Percentiles rank a stretch among this genome's conserved stretches.
Conservation (phyloP, 1,284 basidiomycete genomes). For the Ustilago trichophora region DNA sequence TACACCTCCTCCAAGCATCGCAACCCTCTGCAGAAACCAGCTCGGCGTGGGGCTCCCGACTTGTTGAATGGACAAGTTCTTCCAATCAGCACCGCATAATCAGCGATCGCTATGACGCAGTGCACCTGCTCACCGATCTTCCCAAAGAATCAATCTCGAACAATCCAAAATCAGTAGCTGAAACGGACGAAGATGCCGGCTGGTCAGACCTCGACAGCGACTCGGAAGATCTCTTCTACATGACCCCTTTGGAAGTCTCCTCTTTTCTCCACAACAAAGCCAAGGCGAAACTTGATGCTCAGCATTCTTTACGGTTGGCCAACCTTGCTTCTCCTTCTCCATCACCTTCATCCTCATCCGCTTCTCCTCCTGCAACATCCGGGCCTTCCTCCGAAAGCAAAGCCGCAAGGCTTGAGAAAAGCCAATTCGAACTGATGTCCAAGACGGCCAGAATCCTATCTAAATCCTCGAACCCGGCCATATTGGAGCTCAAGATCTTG, state of each 20-base stretch:
- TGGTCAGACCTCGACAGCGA: conserved; percentile 37
- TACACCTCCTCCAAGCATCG: background rate
- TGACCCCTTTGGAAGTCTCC: conserved; percentile 16
- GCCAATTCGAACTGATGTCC: conserved; percentile 76
- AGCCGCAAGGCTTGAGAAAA: background rate
- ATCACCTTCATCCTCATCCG: too few species aligned
- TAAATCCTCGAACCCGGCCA: conserved; percentile 76
- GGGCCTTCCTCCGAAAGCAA: too few species aligned
- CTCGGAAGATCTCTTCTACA: conserved; percentile 32
- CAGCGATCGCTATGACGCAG: conserved; percentile 28
- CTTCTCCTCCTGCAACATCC: background rate
- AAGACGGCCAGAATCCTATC: conserved; percentile 77
- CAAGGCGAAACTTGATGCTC: conserved; percentile 2
- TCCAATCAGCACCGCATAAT: background rate
- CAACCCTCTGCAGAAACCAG: background rate
- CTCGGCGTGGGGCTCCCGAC: background rate
- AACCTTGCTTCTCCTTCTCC: background rate
- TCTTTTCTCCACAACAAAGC: conserved; percentile 7
- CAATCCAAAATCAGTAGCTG: background rate
- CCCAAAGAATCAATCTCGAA: background rate
- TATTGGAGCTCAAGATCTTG: conserved; percentile 85
- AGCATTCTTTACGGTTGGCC: conserved; percentile 1
- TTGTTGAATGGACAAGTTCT: conserved; percentile 23
- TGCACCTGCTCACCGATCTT: conserved; percentile 19
- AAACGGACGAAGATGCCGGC: conserved; percentile 4